Conservation (phyloP, 2,329 filamentous ascomycete genomes). For the Aspergillus hortae region DNA sequence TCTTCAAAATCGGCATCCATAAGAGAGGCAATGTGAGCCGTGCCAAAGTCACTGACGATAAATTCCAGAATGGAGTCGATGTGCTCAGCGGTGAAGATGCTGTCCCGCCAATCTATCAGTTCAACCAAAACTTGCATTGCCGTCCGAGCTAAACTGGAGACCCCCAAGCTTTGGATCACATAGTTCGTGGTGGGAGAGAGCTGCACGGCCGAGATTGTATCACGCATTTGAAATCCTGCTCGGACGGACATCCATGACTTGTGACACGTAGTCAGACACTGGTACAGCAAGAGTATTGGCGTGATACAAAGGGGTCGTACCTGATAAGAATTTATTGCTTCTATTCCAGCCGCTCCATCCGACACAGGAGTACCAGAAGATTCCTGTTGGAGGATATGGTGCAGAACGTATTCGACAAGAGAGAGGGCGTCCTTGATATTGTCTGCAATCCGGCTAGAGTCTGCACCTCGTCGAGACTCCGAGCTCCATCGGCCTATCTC, state of each 20-base stretch:
- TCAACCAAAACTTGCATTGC: slow-evolving; percentile 36
- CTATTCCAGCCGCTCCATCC: slow-evolving; percentile 23
- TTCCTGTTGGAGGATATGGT: slow-evolving; percentile 26
- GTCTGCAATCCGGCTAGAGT: slow-evolving; percentile 13
- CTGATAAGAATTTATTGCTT: slow-evolving; percentile 36
- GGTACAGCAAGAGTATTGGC: not conserved
- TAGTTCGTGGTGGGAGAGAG: slow-evolving; percentile 20
- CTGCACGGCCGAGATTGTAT: slow-evolving; percentile 17
- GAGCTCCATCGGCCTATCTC: slow-evolving; percentile 28
- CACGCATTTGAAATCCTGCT: slow-evolving; percentile 20
- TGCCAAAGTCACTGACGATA: slow-evolving; percentile 31
- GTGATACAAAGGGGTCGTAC: slow-evolving; percentile 20
- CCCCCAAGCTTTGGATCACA: slow-evolving; percentile 24
- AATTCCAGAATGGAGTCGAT: slow-evolving; percentile 29
- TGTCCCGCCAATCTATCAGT: slow-evolving; percentile 26
- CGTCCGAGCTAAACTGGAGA: slow-evolving; percentile 23
- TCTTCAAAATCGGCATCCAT: slow-evolving; percentile 34
- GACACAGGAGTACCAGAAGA: slow-evolving; percentile 15
- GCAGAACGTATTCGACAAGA: slow-evolving; percentile 34
- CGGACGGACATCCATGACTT: slow-evolving; percentile 36
- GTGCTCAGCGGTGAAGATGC: slow-evolving; percentile 24
- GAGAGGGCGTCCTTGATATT: slow-evolving; percentile 37
- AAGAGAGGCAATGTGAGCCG: slow-evolving; percentile 29
- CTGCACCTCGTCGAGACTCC: slow-evolving; percentile 17
- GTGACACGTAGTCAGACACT: slow-evolving; percentile 3